These are phyloP conservation scores for Butyriboletus loyo DNA, from an alignment of 768 basidiomycete species.

Conservation along the genomic window DNA sequence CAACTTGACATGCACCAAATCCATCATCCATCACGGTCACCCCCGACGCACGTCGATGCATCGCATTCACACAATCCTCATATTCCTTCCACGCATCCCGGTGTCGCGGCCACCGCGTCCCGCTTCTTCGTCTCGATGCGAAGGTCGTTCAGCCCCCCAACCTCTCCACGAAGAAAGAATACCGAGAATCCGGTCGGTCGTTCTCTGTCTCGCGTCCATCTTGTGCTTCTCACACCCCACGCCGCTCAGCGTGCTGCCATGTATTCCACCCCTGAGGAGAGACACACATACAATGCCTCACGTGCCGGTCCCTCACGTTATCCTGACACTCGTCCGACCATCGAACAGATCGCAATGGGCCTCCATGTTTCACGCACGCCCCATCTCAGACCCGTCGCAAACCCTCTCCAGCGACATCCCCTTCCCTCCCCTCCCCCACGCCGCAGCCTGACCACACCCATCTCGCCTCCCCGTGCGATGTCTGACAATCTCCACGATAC, in stretches of 20 bases:
- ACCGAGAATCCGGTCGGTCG: constrained; percentile 17
- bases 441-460: constrained; percentile 24
- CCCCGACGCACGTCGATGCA: constrained; percentile 11
- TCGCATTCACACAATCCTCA: neutral
- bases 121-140: constrained; percentile 31
- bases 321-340: constrained; percentile 53
- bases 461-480: constrained; percentile 19
- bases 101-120: constrained; percentile 24
- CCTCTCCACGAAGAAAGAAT: constrained; percentile 21
- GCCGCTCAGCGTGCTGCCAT: constrained; percentile 32
- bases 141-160: constrained; percentile 24
- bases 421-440: constrained; percentile 15
- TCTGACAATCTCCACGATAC: constrained; percentile 25
- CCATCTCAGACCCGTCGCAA: constrained; percentile 48
- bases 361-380: constrained; percentile 75
- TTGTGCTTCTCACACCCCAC: constrained; percentile 6
- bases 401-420: constrained; percentile 19
- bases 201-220: neutral
- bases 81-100: constrained; percentile 1
- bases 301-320: constrained; percentile 38
- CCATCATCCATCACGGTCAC: constrained; percentile 16
- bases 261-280: constrained; percentile 43
- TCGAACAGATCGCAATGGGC: constrained; percentile 80
- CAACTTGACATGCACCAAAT: constrained; percentile 9
- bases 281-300: constrained; percentile 28